These are phyloP conservation scores for Clavispora fructus DNA, from an alignment of 805 yeast genomes.

Conservation along the genomic window DNA sequence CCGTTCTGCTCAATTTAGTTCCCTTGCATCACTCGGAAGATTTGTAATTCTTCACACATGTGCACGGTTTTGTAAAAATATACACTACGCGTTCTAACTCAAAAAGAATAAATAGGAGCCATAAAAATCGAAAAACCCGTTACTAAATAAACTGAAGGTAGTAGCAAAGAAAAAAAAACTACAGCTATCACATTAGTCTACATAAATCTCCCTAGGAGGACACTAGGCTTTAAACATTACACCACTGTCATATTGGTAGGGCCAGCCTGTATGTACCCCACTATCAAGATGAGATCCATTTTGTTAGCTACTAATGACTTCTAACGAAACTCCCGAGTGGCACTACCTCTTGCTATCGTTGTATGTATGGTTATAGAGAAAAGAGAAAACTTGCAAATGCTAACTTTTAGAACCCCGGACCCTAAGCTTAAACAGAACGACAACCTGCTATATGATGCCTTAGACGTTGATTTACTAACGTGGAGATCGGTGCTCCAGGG, in stretches of 20 bases:
- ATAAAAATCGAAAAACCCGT: neutral
- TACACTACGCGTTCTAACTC: neutral
- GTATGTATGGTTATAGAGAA: constrained; percentile 14
- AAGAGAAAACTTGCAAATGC: neutral
- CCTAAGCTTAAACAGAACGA: constrained; percentile 10
- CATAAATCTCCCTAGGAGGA: no score
- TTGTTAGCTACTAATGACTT: neutral
- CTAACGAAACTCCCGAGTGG: constrained; percentile 16
- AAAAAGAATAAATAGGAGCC: neutral
- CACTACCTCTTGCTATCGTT: constrained; percentile 18
- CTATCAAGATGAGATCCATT: neutral
- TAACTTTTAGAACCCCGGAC: constrained; percentile 10
- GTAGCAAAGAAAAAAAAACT: no score
- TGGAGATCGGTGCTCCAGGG: constrained; percentile 25
- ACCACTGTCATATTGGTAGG: no score
- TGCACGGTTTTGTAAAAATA: no score
- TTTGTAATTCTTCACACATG: no score
- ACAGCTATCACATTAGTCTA: no score
- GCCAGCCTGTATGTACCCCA: neutral
- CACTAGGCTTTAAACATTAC: no score
- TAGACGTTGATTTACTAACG: constrained; percentile 24
- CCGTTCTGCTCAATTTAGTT: no score
- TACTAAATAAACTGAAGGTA: no score
- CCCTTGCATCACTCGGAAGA: no score
- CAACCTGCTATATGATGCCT: constrained; percentile 8